Percentiles rank a stretch among this genome's conserved stretches.
Evolutionary conservation across 1,139 yeast species (phyloP).

Genomic region (Wickerhamomyces sp.): DNA sequence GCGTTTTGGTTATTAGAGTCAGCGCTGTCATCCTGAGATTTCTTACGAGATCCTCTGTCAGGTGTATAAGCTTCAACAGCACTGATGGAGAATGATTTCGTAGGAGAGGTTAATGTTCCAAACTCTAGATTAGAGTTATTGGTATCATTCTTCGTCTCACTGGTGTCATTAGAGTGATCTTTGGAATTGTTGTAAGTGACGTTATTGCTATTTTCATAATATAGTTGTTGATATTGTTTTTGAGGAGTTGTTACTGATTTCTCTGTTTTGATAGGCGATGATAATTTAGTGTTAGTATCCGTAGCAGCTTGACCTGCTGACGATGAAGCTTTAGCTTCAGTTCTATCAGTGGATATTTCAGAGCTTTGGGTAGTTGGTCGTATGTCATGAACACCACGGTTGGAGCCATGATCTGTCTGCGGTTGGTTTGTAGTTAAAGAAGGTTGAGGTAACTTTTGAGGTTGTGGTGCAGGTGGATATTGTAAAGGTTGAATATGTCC

Average conservation of each 20-base stretch:
- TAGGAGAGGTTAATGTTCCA: slow-evolving; percentile 27
- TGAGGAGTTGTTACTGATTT: slow-evolving; percentile 18
- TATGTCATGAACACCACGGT: slow-evolving; percentile 1
- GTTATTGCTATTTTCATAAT: slow-evolving; percentile 11
- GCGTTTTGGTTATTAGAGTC: slow-evolving; percentile 9
- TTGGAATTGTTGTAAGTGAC: slow-evolving; percentile 9
- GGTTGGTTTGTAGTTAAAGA: slow-evolving; percentile 18
- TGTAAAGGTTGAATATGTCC: slow-evolving; percentile 14
- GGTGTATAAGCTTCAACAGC: slow-evolving; percentile 83
- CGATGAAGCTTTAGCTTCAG: slow-evolving; percentile 10
- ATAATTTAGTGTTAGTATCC: slow-evolving; percentile 22
- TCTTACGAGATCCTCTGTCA: slow-evolving; percentile 53
- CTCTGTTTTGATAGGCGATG: slow-evolving; percentile 29
- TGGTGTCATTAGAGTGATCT: slow-evolving; percentile 12
- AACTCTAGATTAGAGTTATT: slow-evolving; percentile 11
- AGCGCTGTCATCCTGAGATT: slow-evolving; percentile 7
- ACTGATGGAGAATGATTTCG: slow-evolving; percentile 47
- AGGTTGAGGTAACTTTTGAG: slow-evolving; percentile 5
- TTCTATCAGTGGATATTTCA: slow-evolving; percentile 13
- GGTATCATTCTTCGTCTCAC: slow-evolving; percentile 4
- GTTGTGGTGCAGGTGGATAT: slow-evolving; percentile 5
- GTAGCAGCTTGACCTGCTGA: slow-evolving; percentile 6
- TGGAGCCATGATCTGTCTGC: no score
- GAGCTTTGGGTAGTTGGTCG: slow-evolving; percentile 23
- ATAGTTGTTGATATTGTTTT: slow-evolving; percentile 7